Base-by-base conservation (phyloP, 2,329 filamentous ascomycete genomes). In the Clarireedia paspali region DNA sequence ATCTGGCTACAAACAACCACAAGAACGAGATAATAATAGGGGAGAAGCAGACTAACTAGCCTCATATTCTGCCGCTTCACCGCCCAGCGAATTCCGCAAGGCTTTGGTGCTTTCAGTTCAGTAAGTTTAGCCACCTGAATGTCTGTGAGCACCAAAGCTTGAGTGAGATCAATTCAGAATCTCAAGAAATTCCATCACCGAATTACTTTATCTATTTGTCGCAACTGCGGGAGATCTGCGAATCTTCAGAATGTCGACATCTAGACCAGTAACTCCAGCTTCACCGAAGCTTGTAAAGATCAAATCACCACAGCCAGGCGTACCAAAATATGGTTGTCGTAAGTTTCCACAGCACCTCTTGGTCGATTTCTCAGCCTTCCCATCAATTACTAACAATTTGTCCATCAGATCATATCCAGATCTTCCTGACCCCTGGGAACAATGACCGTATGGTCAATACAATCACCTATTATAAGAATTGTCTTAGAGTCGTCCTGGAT, bases 401-500 rank as follows among this genome's bases (percentile, higher is more conserved):
- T 42, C 39, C 12, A 34, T 34, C 66, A 91, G 88, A 89, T 69
- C 88, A 91, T 70, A 79, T 89, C 49, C 84, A 88, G 68, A 75
- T 78, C 24, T 79, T 91, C 58, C 76, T 90, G 36, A 77, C 76
- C 47, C 36, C 80, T 78, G 64, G 77, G 74, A 48, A 80, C 82
- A 40, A 40, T 60, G 81, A 84, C 60, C 80, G 81, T 15, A 84
- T 83, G 71, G 85, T 87, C 63, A 83, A 78, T 59, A 86, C 85
- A 20, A 82, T 88, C 58, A 76, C 82, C 55, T 81, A 88, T 64
- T 91, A 91, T 71, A 87, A 85, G 67, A 79, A 82, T 66, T 81
- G 89, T 58, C 75, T 91, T 40, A 79, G 84, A 58, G 81, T 81
- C 56, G 84, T 91, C 61, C 85, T 86, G 71, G 85, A 90, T 69